These are phyloP conservation scores for Boletellus ananas DNA, from an alignment of 768 basidiomycete genomes.

Conservation along the genomic window DNA sequence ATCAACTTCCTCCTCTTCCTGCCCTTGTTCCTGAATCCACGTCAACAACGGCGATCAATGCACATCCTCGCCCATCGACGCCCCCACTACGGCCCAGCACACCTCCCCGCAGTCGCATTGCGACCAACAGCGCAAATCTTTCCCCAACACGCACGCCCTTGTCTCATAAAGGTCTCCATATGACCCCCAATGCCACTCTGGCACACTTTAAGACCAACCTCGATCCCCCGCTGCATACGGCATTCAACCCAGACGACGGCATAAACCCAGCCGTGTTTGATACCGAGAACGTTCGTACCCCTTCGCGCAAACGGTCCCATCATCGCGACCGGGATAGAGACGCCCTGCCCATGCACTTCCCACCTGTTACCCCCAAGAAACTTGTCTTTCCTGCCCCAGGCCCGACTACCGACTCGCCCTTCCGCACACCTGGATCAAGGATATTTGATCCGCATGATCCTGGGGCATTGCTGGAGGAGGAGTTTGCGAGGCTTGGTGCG, in stretches of 20 bases:
- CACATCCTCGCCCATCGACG: slow-evolving; percentile 22
- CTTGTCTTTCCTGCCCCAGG: slow-evolving; percentile 32
- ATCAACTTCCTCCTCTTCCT: slow-evolving; percentile 14
- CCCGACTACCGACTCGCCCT: slow-evolving; percentile 37
- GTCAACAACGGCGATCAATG: slow-evolving; percentile 8
- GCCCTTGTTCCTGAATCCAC: slow-evolving; percentile 27
- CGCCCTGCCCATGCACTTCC: slow-evolving; percentile 17
- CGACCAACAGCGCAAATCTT: slow-evolving; percentile 36
- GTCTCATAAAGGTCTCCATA: slow-evolving; percentile 64
- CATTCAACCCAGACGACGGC: slow-evolving; percentile 25
- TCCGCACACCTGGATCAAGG: slow-evolving; percentile 45
- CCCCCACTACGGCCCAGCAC: slow-evolving; percentile 41
- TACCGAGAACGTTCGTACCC: slow-evolving; percentile 41
- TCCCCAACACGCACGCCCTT: slow-evolving; percentile 65
- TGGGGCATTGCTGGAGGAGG: slow-evolving; percentile 63
- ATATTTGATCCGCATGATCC: slow-evolving; percentile 75
- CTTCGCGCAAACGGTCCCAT: slow-evolving; percentile 40
- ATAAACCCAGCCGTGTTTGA: slow-evolving; percentile 37
- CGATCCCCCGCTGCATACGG: slow-evolving; percentile 52
- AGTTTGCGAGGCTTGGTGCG: slow-evolving; percentile 52
- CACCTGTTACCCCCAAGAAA: slow-evolving; percentile 45
- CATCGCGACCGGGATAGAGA: slow-evolving; percentile 27
- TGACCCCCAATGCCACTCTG: slow-evolving; percentile 64
- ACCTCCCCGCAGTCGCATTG: slow-evolving; percentile 31
- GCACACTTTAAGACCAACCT: slow-evolving; percentile 67